These are phyloP conservation scores for Cladobotryum mycophilum DNA, from an alignment of 2,329 filamentous ascomycete genomes.

Conservation along the genomic window DNA sequence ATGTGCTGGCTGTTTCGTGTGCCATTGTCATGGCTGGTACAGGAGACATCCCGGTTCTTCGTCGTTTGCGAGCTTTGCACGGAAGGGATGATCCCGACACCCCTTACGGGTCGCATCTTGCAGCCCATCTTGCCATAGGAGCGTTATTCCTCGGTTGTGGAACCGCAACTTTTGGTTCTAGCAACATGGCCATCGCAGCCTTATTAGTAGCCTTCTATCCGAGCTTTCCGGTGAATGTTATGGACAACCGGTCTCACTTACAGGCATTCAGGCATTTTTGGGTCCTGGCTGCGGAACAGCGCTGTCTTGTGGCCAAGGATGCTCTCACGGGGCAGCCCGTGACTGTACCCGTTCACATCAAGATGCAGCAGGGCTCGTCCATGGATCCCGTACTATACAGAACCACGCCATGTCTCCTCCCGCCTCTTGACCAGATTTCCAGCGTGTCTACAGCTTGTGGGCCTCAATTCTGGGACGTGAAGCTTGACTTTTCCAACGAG, in stretches of 20 bases:
- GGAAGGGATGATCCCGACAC: constrained; percentile 78
- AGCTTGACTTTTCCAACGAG: constrained; percentile 65
- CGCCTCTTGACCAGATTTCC: constrained; percentile 58
- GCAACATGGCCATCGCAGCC: constrained; percentile 77
- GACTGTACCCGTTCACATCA: constrained; percentile 63
- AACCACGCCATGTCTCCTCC: constrained; percentile 54
- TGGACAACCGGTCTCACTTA: constrained; percentile 90
- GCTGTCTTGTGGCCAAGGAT: constrained; percentile 84
- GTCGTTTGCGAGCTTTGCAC: constrained; percentile 80
- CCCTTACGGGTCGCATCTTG: constrained; percentile 89
- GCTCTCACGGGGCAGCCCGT: constrained; percentile 77
- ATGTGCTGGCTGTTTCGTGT: constrained; percentile 73
- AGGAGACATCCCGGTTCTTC: constrained; percentile 78
- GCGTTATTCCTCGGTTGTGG: constrained; percentile 88
- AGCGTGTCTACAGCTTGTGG: constrained; percentile 55
- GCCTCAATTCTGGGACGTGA: constrained; percentile 72
- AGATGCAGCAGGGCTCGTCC: constrained; percentile 41
- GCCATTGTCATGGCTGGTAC: constrained; percentile 94
- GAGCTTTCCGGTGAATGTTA: constrained; percentile 78
- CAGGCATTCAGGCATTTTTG: constrained; percentile 97
- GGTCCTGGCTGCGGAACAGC: constrained; percentile 85
- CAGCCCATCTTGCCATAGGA: constrained; percentile 85
- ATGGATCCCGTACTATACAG: constrained; percentile 34
- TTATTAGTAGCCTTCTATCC: constrained; percentile 92
- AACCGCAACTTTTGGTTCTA: constrained; percentile 85